Base-by-base conservation (phyloP, 768 basidiomycete species). In the Heimioporus sp. region DNA sequence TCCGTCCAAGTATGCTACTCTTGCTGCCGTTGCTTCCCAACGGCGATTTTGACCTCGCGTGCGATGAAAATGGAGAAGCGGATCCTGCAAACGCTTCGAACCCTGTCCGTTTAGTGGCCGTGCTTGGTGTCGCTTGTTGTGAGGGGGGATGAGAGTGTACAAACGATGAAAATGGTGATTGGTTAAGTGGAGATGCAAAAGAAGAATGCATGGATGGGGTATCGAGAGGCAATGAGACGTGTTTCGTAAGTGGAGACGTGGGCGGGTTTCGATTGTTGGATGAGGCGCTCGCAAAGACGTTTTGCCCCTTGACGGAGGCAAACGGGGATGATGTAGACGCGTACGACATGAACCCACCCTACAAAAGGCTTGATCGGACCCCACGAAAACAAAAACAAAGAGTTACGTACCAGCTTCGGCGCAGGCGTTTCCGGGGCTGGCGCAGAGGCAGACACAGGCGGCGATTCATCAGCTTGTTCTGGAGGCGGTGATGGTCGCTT, bases 271-370 rank as follows among this genome's bases (percentile, higher is more conserved):
- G 59, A 76, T 54, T 46, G 36, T 54, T 65, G 40, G 56, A 35
- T 30, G 55, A 15, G 8, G 53, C 54, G 28, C 59, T 54, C 24
- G 65, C 65, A 49, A 80, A 76, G 24, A 78, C 56, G 62, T 80
- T 87, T 53, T 84, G 79, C 43, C 87, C 89, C 58, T 85, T 88
- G 62, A 87, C 82, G 43, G 79, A 69, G 13, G 86, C 82, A 60
- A 91, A 91, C 5, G 89, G 88, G 2, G 89, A 90, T 49, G 74
- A 78, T 11, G 80, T 72, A 3, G 87, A 85, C 12, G 89, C 88
- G 60, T 90, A 92, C 2, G 87, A 85, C 79, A 85, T 83, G 67
- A 92, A 92, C 21, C 89, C 89, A 48, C 80, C 72, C 86, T 87
- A 46, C 34, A 41, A 46, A 42, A 38, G 21, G 21, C 10, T 53